A percentile compares a stretch with the other conserved stretches of the same genome.
Conservation (phyloP, 306 rosid genomes). For the Medicago lupulina region DNA sequence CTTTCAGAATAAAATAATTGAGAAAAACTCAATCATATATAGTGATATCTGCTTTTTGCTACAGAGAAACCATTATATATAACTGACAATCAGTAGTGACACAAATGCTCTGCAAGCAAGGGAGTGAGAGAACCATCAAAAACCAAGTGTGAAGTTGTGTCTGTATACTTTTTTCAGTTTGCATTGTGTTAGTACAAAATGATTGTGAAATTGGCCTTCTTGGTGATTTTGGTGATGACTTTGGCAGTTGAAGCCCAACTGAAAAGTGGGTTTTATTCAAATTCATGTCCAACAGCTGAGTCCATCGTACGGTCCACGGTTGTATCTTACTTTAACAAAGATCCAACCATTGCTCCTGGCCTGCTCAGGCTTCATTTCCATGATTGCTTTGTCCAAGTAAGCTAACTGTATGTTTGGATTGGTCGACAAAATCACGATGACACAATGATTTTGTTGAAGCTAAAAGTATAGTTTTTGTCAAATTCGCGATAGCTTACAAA, state of each 20-base stretch:
- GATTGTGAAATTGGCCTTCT: slow-evolving; percentile 41
- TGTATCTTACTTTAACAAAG: slow-evolving; percentile 56
- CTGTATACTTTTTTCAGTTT: not conserved
- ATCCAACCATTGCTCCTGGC: slow-evolving; percentile 66
- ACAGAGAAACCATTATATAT: slow-evolving; percentile 37
- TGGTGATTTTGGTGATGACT: slow-evolving; percentile 50
- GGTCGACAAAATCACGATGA: too few species aligned
- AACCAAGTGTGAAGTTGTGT: slow-evolving; percentile 37
- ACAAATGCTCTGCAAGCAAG: slow-evolving; percentile 31
- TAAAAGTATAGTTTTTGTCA: too few species aligned
- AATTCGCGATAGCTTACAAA: too few species aligned
- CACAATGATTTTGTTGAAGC: too few species aligned
- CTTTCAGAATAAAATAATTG: slow-evolving; percentile 3
- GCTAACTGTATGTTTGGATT: not conserved
- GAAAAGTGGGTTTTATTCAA: slow-evolving; percentile 63
- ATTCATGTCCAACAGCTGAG: slow-evolving; percentile 73
- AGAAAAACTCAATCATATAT: slow-evolving; percentile 31
- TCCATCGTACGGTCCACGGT: slow-evolving; percentile 64
- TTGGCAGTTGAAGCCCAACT: slow-evolving; percentile 55
- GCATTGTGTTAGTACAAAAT: slow-evolving; percentile 32
- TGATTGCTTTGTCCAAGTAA: slow-evolving; percentile 61
- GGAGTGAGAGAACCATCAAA: slow-evolving; percentile 6
- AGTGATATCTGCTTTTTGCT: not conserved
- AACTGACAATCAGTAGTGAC: slow-evolving; percentile 30
- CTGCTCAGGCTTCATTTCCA: slow-evolving; percentile 78